Base-by-base conservation (phyloP, 1,139 yeast species). In the Scheffersomyces titani region DNA sequence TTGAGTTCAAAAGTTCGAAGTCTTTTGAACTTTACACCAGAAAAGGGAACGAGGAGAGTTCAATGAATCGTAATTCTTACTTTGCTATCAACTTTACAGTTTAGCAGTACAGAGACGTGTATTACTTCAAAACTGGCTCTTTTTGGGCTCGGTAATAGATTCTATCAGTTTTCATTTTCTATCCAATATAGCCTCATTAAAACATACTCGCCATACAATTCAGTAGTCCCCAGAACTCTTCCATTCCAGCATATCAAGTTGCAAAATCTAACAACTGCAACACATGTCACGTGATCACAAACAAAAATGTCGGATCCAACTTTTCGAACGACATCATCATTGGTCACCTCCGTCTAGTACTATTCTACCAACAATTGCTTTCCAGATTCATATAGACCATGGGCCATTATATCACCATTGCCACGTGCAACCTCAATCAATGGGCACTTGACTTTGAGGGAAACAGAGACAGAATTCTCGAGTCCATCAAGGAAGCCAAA, bases 371-470 rank as follows among this genome's bases (percentile, higher is more conserved):
- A 6, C 24, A 46, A 19, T 46, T 46, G 49, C 24, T 22, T 16
- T 22, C 16, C 49, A 46, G 22, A 24, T 9, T 46, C 11, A 6
- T 46, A 9, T 49, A 24, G 20, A 51, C 19, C 19, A 84, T 84
- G 87, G 86, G 86, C 4, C 85, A 82, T 52, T 84, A 80, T 65
- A 77, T 85, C 48, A 85, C 89, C 1, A 69, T 85, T 51, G 84
- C 89, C 13, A 84, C 89, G 2, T 85, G 89, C 67, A 84, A 89
- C 68, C 82, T 96, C 63, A 96, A 96, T 74, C 99, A 96, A 83
- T 96, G 99, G 99, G 97, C 99, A 0, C 80, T 96, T 59, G 99
- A 96, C 73, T 96, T 92, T 73, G 98, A 94, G 71, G 99, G 99
- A 5, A 96, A 96, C 72, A 83, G 97, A 56, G 97, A 92, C 68